Conservation (phyloP, 257 asterid species). For the Solanum medicagineum region DNA sequence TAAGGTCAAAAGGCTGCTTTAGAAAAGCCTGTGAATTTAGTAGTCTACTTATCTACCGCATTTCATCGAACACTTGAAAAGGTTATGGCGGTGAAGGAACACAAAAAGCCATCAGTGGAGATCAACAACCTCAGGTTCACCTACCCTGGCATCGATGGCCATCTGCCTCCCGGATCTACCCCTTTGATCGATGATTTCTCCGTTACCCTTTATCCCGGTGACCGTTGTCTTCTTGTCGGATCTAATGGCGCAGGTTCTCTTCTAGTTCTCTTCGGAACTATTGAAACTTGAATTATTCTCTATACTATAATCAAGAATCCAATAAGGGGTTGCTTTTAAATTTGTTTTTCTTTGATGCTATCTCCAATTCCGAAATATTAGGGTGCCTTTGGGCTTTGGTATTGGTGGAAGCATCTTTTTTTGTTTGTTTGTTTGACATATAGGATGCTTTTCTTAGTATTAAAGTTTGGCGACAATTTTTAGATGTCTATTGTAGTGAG, state of each 20-base stretch:
- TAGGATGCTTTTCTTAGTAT: background rate
- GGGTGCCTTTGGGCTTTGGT: background rate
- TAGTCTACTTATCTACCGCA: background rate
- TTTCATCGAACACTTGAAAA: background rate
- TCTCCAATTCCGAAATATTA: background rate
- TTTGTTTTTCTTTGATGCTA: background rate
- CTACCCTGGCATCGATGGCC: constrained; percentile 97
- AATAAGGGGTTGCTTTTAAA: background rate
- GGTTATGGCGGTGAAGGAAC: constrained; percentile 24
- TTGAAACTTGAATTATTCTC: background rate
- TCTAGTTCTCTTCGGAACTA: background rate
- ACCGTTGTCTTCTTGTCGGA: constrained; percentile 93
- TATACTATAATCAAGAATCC: background rate
- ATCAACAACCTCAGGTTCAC: constrained; percentile 70
- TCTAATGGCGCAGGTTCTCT: constrained; percentile 91
- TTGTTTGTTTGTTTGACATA: too few relatives aligned
- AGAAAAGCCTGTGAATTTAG: background rate
- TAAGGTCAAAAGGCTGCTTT: too few relatives aligned
- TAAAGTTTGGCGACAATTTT: background rate
- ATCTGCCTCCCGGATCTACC: constrained; percentile 87
- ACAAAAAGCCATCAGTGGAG: constrained; percentile 42
- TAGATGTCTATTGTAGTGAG: background rate
- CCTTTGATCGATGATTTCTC: constrained; percentile 79
- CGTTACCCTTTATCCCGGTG: constrained; percentile 52
- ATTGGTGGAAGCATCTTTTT: background rate